Conservation (phyloP, 176 grass and related monocot genomes). For the Saccharum spontaneum region DNA sequence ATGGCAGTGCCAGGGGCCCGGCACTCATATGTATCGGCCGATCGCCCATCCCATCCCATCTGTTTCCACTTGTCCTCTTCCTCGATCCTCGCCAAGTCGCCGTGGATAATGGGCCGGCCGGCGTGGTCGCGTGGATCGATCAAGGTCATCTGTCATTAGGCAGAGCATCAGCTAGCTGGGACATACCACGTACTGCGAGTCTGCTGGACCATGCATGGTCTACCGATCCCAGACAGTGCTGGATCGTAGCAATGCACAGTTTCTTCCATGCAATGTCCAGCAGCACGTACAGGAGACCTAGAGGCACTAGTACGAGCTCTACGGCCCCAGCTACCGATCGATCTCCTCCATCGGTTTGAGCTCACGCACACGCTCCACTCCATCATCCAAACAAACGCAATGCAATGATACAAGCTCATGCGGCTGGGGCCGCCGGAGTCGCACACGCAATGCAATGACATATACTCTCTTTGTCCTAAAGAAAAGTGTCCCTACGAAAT, state of each 20-base stretch:
- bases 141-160: background rate
- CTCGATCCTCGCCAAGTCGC: background rate
- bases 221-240: background rate
- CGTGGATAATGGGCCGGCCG: background rate
- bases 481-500: no score
- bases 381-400: no score
- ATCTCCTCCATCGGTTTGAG: no score
- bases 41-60: background rate
- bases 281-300: background rate
- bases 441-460: no score
- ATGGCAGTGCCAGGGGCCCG: background rate
- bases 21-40: background rate
- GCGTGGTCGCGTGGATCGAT: background rate
- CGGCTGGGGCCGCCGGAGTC: no score
- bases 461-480: no score
- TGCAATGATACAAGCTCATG: no score
- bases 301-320: background rate
- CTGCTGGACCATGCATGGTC: background rate
- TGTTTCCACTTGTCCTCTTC: background rate
- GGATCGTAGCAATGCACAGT: background rate
- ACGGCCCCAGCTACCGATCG: background rate
- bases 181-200: background rate
- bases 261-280: no score
- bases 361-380: no score
- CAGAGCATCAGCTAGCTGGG: background rate